A percentile compares a stretch with the other conserved stretches of the same genome.
Evolutionary conservation across 1,284 basidiomycete species (phyloP).

Genomic region (Taiwanofungus camphoratus): DNA sequence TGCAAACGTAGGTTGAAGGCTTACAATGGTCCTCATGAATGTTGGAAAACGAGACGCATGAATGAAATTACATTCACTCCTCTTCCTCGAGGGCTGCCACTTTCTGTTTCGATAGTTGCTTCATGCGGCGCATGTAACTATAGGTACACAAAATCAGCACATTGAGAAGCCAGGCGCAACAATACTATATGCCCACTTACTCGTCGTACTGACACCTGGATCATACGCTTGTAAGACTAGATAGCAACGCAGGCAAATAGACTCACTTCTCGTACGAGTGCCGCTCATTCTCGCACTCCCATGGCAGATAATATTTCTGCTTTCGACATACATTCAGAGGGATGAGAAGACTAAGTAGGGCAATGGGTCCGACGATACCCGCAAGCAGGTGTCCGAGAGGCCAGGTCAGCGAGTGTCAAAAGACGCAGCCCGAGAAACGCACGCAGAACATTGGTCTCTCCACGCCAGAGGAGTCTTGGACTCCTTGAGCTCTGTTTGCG

Average conservation of each 20-base stretch:
- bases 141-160: conserved; percentile 4
- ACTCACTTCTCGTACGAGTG: conserved; percentile 73
- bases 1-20: too few relatives aligned
- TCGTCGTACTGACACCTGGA: conserved; percentile 86
- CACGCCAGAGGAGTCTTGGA: conserved; percentile 76
- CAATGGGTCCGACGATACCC: conserved; percentile 8
- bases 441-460: conserved; percentile 92
- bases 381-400: not conserved
- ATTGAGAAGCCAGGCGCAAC: conserved; percentile 8
- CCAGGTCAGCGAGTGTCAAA: not conserved
- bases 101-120: conserved; percentile 69
- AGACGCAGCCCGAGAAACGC: conserved; percentile 29
- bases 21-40: too few relatives aligned
- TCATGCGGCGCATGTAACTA: conserved; percentile 84
- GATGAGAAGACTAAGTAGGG: conserved; percentile 71
- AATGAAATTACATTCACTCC: too few relatives aligned
- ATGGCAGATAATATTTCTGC: conserved; percentile 68
- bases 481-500: conserved; percentile 77
- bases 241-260: conserved; percentile 3
- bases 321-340: conserved; percentile 81
- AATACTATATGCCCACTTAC: conserved; percentile 42
- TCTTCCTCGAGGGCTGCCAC: conserved; percentile 55
- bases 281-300: conserved; percentile 80
- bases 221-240: conserved; percentile 5
- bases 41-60: too few relatives aligned